These are phyloP conservation scores for Saccharomyces pastorianus DNA, from an alignment of 1,139 yeast species.

Conservation along the genomic window DNA sequence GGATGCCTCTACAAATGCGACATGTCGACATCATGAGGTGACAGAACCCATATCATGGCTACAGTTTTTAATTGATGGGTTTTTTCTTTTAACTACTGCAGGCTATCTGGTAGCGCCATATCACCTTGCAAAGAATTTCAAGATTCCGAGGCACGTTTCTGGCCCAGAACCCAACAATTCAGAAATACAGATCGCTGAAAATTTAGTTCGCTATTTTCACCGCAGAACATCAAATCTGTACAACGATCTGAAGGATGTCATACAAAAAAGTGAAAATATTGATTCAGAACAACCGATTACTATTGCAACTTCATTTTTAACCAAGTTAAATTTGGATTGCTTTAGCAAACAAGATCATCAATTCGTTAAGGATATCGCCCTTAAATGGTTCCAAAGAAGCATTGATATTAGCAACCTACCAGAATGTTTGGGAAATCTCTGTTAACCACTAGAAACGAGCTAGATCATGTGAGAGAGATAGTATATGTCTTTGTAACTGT, in stretches of 20 bases:
- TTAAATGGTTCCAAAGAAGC: conserved; percentile 21
- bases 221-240: conserved; percentile 16
- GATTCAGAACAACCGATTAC: conserved; percentile 10
- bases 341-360: conserved; percentile 26
- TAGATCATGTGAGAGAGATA: not conserved
- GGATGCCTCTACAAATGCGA: conserved; percentile 21
- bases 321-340: conserved; percentile 24
- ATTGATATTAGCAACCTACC: conserved; percentile 5
- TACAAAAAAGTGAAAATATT: conserved; percentile 12
- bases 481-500: not conserved
- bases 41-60: conserved; percentile 51
- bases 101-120: conserved; percentile 47
- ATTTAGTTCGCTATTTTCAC: conserved; percentile 31
- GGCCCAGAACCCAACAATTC: not conserved
- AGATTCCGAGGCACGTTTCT: conserved; percentile 43
- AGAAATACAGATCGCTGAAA: conserved; percentile 37
- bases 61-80: conserved; percentile 62
- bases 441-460: not conserved
- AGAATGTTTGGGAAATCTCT: not conserved
- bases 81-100: conserved; percentile 81
- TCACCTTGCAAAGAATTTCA: conserved; percentile 22
- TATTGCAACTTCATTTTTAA: conserved; percentile 16
- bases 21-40: conserved; percentile 14
- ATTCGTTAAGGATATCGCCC: conserved; percentile 17
- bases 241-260: conserved; percentile 12